Conservation (phyloP, 352 stramenopile genomes). For the Pythium rhizo-oryzae region DNA sequence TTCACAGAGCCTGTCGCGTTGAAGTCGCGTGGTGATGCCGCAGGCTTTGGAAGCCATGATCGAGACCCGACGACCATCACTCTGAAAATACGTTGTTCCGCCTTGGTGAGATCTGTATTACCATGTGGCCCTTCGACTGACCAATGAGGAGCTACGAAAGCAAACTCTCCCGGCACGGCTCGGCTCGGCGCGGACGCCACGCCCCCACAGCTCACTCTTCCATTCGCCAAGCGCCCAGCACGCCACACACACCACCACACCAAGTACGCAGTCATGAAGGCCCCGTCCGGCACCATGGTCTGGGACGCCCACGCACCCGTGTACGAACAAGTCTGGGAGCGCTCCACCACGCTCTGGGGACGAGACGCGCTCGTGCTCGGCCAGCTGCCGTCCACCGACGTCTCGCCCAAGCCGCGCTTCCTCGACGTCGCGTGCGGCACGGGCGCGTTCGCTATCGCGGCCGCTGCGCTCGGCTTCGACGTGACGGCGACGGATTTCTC, state of each 20-base stretch:
- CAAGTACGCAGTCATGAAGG: too few relatives aligned
- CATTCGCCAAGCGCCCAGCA: too few relatives aligned
- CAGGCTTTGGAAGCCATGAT: neutral
- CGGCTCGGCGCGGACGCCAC: too few relatives aligned
- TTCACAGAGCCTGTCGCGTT: too few relatives aligned
- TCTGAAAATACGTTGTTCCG: neutral
- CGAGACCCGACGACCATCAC: neutral
- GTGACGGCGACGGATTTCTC: slow-evolving; percentile 28
- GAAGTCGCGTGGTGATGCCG: too few relatives aligned
- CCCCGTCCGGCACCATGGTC: neutral
- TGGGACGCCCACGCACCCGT: neutral
- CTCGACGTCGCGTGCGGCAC: slow-evolving; percentile 26
- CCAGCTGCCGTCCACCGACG: slow-evolving; percentile 51
- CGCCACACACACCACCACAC: too few relatives aligned
- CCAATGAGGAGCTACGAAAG: too few relatives aligned
- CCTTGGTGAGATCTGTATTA: neutral
- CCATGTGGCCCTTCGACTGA: too few relatives aligned
- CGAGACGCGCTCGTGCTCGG: slow-evolving; percentile 57
- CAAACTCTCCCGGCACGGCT: too few relatives aligned
- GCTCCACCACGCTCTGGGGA: slow-evolving; percentile 45
- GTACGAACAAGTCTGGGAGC: slow-evolving; percentile 7
- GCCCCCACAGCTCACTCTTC: too few relatives aligned
- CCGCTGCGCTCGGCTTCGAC: slow-evolving; percentile 16
- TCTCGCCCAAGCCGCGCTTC: slow-evolving; percentile 44
- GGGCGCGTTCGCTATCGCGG: slow-evolving; percentile 7